These are phyloP conservation scores for Kwoniella shivajii DNA, from an alignment of 1,284 basidiomycete genomes.

Conservation along the genomic window DNA sequence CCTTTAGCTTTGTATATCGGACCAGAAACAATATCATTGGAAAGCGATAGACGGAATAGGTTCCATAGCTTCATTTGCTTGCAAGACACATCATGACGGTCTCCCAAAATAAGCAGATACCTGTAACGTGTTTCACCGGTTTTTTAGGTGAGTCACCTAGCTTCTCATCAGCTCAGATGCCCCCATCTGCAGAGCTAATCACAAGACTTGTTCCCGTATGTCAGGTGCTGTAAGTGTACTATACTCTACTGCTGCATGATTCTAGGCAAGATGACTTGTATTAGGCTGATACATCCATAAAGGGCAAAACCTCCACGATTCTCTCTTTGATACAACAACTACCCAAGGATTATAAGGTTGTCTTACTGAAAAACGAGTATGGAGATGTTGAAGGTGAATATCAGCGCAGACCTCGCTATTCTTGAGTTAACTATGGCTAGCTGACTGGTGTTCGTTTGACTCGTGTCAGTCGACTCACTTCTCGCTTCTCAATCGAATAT, in stretches of 20 bases:
- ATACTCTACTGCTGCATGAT: too few species aligned
- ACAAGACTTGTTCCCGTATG: not conserved
- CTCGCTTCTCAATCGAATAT: slow-evolving; percentile 79
- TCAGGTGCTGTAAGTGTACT: slow-evolving; percentile 1
- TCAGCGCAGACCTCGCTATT: too few species aligned
- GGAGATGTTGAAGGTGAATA: slow-evolving; percentile 50
- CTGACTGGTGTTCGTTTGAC: too few species aligned
- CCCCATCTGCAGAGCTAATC: not conserved
- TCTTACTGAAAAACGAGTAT: slow-evolving; percentile 69
- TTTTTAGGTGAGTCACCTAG: slow-evolving; percentile 56
- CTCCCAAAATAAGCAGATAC: slow-evolving; percentile 56
- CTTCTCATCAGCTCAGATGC: not conserved
- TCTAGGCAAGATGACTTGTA: too few species aligned
- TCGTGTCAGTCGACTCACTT: slow-evolving; percentile 73
- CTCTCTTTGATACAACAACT: slow-evolving; percentile 77
- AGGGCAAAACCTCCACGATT: slow-evolving; percentile 64
- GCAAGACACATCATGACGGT: not conserved
- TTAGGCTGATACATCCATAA: not conserved
- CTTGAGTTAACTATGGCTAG: too few species aligned
- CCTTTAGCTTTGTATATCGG: too few species aligned
- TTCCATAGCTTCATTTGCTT: too few species aligned
- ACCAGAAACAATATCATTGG: too few species aligned
- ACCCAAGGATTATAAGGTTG: slow-evolving; percentile 75
- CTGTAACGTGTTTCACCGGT: slow-evolving; percentile 82
- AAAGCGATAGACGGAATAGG: too few species aligned